Conservation (phyloP, 129 eudicot species). For the Flaveria trinervia region DNA sequence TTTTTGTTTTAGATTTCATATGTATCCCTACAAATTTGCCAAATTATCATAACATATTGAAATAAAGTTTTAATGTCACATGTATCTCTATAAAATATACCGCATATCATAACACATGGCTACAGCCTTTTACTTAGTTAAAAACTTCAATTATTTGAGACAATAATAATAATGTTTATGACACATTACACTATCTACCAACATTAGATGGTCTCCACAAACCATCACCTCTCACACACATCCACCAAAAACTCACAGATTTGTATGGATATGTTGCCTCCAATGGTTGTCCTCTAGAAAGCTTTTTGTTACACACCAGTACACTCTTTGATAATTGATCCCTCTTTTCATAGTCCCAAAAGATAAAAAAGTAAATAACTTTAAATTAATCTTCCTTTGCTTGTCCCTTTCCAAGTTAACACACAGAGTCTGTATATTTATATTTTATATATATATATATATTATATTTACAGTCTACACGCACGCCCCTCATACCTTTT, state of each 20-base stretch:
- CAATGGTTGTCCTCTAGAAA: conserved; percentile 26
- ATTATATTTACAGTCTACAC: conserved; percentile 10
- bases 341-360: conserved; percentile 20
- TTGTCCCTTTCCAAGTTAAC: neutral
- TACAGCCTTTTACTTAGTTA: neutral
- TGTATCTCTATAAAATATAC: too few species aligned
- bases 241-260: conserved; percentile 19
- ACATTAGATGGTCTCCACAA: conserved; percentile 37
- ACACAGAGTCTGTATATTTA: neutral
- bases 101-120: too few species aligned
- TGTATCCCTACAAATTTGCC: too few species aligned
- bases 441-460: neutral
- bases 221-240: conserved; percentile 20
- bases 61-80: too few species aligned
- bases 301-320: conserved; percentile 17
- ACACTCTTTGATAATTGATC: conserved; percentile 11
- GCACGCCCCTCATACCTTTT: conserved; percentile 44
- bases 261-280: conserved; percentile 12
- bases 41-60: too few species aligned
- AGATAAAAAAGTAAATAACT: conserved; percentile 20
- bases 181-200: conserved; percentile 34
- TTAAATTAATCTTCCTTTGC: conserved; percentile 25
- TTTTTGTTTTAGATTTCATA: too few species aligned
- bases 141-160: conserved; percentile 28
- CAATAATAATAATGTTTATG: conserved; percentile 32